Base-by-base conservation (phyloP, 1,139 yeast genomes). In the Pichia cactophila region DNA sequence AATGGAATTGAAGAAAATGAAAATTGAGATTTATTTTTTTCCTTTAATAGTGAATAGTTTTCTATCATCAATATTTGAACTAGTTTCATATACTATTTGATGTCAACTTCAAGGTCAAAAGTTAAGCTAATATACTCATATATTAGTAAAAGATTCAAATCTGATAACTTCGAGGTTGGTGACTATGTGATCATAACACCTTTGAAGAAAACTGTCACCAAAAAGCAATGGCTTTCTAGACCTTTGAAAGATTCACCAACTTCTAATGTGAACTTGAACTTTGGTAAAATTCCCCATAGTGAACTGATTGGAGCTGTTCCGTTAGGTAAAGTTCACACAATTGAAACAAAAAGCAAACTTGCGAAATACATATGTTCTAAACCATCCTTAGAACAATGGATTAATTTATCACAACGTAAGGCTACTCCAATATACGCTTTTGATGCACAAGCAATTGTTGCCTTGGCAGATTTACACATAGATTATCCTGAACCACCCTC, bases 361-460 rank as follows among this genome's bases (percentile, higher is more conserved):
- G 54, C 56, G 6, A 51, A 57, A 31, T 70, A 64, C 51, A 62
- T 70, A 11, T 61, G 68, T 9, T 63, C 70, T 0, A 61, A 61
- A 12, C 75, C 77, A 2, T 67, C 74, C 0, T 57, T 73, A 28
- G 78, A 74, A 44, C 77, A 74, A 50, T 74, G 70, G 54, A 61
- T 74, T 39, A 66, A 63, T 28, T 52, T 71, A 37, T 58, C 69
- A 9, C 58, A 59, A 37, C 62, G 79, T 43, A 70, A 65, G 38
- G 79, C 78, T 0, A 77, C 73, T 53, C 79, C 79, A 1, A 74
- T 74, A 10, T 74, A 74, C 51, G 67, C 77, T 5, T 60, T 67
- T 39, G 79, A 74, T 56, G 77, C 79, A 1, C 65, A 70, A 0
- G 68, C 74, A 2, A 72, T 74, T 26, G 77, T 71, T 2, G 58